Evolutionary conservation across 116 monocot genomes (phyloP), one percentile per base, ranked within the genome.

Genomic region (Dioscorea cayenensis): DNA sequence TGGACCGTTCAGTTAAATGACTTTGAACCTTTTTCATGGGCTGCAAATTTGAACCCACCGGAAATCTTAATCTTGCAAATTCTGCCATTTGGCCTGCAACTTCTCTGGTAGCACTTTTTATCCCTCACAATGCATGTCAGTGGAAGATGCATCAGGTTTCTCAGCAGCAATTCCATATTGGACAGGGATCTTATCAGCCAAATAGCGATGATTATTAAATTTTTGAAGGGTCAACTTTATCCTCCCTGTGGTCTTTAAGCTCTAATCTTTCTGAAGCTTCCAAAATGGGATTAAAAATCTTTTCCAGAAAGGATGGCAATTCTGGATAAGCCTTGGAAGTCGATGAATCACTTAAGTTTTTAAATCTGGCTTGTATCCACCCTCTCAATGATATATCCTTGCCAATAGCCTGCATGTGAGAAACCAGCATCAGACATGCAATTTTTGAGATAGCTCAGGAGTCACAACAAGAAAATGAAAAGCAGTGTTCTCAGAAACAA

Each of bases 311-410:
- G 64, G 78, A 77, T 72, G 77, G 76, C 72, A 89, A 77, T 62
- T 79, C 86, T 52, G 76, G 69, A 73, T 72, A 28, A 43, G 64
- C 84, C 28, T 75, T 63, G 59, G n/a, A 65, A 28, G 35, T 62
- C 28, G 73, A 65, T 61, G 80, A 82, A 66, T 64, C 52, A 67
- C 71, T 61, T 23, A 94, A 75, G 32, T 79, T 84, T 35, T 82
- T 91, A 66, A 85, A 94, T 74, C 76, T 85, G 28, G 65, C 70
- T 64, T 82, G 35, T 63, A 94, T 78, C 94, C 99, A 99, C 73
- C 67, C 51, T 68, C 78, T 88, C 71, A 99, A 81, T 9, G 86
- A 83, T 67, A 87, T 76, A 61, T 99, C 84, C 68, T 32, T 79
- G 19, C 68, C 73, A 60, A 87, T 78, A 43, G 78, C 88, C 99